phyloP scores from a whole-genome alignment of 106 monocot genomes.

The Dendrobium catenatum region DNA sequence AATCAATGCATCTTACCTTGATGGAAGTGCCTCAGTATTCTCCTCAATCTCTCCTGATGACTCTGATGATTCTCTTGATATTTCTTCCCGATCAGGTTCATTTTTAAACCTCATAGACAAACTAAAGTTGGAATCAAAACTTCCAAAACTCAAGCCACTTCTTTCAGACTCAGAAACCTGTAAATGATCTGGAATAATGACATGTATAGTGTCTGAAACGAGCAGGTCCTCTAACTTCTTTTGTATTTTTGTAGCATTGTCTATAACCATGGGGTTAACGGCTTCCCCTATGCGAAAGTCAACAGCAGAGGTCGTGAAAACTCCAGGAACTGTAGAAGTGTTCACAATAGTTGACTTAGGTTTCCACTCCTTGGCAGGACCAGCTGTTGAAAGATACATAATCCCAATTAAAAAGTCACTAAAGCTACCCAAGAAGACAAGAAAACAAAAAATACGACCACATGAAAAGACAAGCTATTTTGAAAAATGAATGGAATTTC shows the following conservation, averaged over 20 bases:
- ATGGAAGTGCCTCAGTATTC: slow-evolving; percentile 31
- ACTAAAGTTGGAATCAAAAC: slow-evolving; percentile 62
- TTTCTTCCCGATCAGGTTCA: slow-evolving; percentile 29
- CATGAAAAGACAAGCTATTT: not conserved
- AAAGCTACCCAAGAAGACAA: not conserved
- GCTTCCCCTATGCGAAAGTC: slow-evolving; percentile 17
- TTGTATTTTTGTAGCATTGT: slow-evolving; percentile 26
- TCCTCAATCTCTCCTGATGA: slow-evolving; percentile 33
- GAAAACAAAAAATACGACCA: not conserved
- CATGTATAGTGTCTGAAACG: slow-evolving; percentile 52
- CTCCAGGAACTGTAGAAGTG: slow-evolving; percentile 25
- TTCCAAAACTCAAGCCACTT: slow-evolving; percentile 86
- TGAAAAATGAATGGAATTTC: not conserved
- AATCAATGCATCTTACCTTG: slow-evolving; percentile 26
- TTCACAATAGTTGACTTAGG: slow-evolving; percentile 52
- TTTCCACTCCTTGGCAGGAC: slow-evolving; percentile 72
- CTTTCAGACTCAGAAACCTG: slow-evolving; percentile 85
- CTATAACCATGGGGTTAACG: slow-evolving; percentile 10
- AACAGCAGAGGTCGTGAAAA: slow-evolving; percentile 12
- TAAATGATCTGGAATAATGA: slow-evolving; percentile 82
- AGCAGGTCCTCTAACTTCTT: slow-evolving; percentile 48
- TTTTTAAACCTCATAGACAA: slow-evolving; percentile 17
- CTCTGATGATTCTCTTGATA: slow-evolving; percentile 22
- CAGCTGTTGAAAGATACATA: slow-evolving; percentile 32
- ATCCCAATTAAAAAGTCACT: not conserved